Evolutionary conservation across 192 early-diverging fungal genomes (phyloP).

Genomic region (Coemansia sp.): DNA sequence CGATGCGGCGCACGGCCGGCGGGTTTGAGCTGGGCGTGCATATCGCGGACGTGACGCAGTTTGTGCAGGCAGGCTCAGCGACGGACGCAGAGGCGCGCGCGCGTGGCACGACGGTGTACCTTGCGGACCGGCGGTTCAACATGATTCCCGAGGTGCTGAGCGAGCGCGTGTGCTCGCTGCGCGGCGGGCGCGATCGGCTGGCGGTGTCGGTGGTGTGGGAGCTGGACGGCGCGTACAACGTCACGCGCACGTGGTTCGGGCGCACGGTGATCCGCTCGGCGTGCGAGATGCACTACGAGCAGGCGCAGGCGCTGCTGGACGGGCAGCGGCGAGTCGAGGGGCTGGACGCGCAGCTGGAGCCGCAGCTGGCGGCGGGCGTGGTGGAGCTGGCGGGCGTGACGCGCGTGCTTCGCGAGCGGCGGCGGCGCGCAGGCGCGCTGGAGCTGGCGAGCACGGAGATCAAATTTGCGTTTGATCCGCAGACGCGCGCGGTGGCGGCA

Average conservation of each 20-base stretch:
- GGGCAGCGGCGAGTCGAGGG: slow-evolving; percentile 49
- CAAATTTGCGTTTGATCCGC: slow-evolving; percentile 66
- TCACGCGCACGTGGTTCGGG: slow-evolving; percentile 65
- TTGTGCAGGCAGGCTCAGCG: slow-evolving; percentile 60
- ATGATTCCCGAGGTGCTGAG: slow-evolving; percentile 75
- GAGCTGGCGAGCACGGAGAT: slow-evolving; percentile 74
- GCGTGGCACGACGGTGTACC: slow-evolving; percentile 73
- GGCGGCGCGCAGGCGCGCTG: slow-evolving; percentile 60
- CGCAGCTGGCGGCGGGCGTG: slow-evolving; percentile 42
- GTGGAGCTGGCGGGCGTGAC: slow-evolving; percentile 54
- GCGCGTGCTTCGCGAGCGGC: slow-evolving; percentile 56
- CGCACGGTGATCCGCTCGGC: slow-evolving; percentile 70
- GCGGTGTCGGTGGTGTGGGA: slow-evolving; percentile 74
- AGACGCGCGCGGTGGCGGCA: slow-evolving; percentile 59
- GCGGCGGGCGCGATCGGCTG: slow-evolving; percentile 63
- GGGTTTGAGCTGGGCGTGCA: slow-evolving; percentile 71
- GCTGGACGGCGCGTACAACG: slow-evolving; percentile 55
- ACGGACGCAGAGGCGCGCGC: slow-evolving; percentile 70
- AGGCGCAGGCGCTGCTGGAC: slow-evolving; percentile 70
- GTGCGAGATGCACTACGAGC: slow-evolving; percentile 74
- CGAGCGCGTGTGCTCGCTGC: slow-evolving; percentile 70
- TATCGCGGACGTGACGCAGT: slow-evolving; percentile 74
- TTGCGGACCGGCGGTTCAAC: slow-evolving; percentile 79
- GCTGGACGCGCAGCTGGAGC: slow-evolving; percentile 40
- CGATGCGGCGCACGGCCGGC: slow-evolving; percentile 54